phyloP scores from a whole-genome alignment of 805 yeast genomes.

The Blastobotrys mokoenaii region DNA sequence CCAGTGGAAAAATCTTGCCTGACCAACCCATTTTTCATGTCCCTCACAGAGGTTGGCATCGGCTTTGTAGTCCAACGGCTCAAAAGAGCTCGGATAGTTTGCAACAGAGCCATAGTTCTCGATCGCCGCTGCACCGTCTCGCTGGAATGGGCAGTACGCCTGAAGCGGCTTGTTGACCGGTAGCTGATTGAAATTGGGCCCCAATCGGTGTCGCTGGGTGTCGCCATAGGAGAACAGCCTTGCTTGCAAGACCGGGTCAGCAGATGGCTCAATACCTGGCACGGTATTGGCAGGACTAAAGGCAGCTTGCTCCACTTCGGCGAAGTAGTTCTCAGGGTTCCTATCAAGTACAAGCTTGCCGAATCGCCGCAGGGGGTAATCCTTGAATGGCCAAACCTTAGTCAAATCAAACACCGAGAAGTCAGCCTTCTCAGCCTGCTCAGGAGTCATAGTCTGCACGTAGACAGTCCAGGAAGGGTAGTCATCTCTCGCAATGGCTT shows the following conservation, averaged over 20 bases:
- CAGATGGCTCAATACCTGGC: slow-evolving; percentile 67
- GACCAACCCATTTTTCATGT: slow-evolving; percentile 74
- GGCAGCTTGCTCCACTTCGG: slow-evolving; percentile 48
- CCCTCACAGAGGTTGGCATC: slow-evolving; percentile 38
- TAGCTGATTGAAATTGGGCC: slow-evolving; percentile 55
- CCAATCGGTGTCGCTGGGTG: slow-evolving; percentile 71
- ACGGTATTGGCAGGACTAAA: slow-evolving; percentile 67
- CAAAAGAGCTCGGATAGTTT: slow-evolving; percentile 39
- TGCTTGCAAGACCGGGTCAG: slow-evolving; percentile 70
- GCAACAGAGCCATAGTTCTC: slow-evolving; percentile 43
- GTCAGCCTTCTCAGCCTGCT: slow-evolving; percentile 43
- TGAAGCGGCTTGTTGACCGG: slow-evolving; percentile 58
- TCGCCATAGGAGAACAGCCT: slow-evolving; percentile 70
- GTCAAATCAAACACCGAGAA: slow-evolving; percentile 46
- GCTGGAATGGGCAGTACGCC: slow-evolving; percentile 36
- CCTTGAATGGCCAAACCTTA: slow-evolving; percentile 49
- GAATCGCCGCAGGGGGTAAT: slow-evolving; percentile 46
- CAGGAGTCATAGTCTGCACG: slow-evolving; percentile 53
- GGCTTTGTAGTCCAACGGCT: slow-evolving; percentile 27
- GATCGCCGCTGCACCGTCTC: slow-evolving; percentile 54
- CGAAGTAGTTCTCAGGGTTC: slow-evolving; percentile 48
- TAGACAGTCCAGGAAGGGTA: slow-evolving; percentile 45
- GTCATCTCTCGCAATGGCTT: slow-evolving; percentile 40
- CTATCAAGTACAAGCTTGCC: slow-evolving; percentile 47
- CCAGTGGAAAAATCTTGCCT: slow-evolving; percentile 85